phyloP scores from a whole-genome alignment of 345 rosid species.

The Brassica nigra region DNA sequence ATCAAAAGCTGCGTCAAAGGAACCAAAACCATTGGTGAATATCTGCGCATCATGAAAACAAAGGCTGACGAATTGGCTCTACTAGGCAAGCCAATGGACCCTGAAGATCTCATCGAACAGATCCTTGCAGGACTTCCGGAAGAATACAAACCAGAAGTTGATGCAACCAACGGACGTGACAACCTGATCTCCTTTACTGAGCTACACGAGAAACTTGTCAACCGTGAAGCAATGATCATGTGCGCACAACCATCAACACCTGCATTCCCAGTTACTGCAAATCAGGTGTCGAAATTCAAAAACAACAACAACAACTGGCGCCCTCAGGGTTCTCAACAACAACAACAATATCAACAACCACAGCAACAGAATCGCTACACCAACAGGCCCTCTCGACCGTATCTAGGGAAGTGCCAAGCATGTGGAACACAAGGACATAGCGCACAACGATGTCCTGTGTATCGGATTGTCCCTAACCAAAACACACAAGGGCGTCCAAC shows the following conservation, averaged over 20 bases:
- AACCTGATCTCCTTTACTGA: not conserved
- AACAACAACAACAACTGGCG: not conserved
- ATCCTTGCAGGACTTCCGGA: not conserved
- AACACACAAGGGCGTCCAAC: too few relatives aligned
- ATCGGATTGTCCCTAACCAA: too few relatives aligned
- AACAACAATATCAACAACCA: too few relatives aligned
- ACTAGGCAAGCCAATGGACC: not conserved
- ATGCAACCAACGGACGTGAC: too few relatives aligned
- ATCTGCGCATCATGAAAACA: not conserved
- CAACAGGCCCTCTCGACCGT: too few relatives aligned
- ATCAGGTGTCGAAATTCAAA: not conserved
- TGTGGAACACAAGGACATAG: too few relatives aligned
- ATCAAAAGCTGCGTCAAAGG: not conserved
- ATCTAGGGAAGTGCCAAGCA: too few relatives aligned
- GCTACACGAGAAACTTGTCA: too few relatives aligned
- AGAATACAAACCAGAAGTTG: too few relatives aligned
- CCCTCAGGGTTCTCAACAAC: too few relatives aligned
- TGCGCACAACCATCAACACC: not conserved
- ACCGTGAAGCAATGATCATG: not conserved
- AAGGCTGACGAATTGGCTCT: not conserved
- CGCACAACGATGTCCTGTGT: too few relatives aligned
- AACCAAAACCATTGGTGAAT: not conserved
- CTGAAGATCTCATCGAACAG: not conserved
- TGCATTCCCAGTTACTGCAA: not conserved
- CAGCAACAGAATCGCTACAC: too few relatives aligned